Conservation (phyloP, 441 rosid species). For the Pelargonium myrrhifolium region DNA sequence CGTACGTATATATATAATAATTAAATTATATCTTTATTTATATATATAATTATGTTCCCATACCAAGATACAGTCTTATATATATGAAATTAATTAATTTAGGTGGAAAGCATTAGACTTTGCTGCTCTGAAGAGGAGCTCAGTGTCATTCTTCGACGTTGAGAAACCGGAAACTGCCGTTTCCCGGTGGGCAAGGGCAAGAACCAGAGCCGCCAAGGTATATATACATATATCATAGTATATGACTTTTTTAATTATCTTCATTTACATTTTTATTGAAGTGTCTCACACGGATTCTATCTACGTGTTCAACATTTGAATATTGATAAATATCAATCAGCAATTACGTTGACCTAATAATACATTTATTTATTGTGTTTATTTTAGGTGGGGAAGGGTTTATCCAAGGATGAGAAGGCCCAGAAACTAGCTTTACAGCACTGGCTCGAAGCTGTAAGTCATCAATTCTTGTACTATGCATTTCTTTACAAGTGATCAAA, state of each 20-base stretch:
- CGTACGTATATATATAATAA: too few species aligned
- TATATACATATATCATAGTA: too few species aligned
- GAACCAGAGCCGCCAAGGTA: constrained; percentile 73
- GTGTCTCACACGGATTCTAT: neutral
- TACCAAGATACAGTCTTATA: too few species aligned
- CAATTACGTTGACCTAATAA: neutral
- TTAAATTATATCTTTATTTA: neutral
- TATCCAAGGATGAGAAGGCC: constrained; percentile 59
- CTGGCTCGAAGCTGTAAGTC: constrained; percentile 69
- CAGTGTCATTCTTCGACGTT: constrained; percentile 52
- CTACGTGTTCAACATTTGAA: too few species aligned
- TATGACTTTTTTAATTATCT: too few species aligned
- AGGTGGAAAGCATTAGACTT: constrained; percentile 92
- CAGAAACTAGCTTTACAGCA: constrained; percentile 58
- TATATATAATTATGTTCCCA: too few species aligned
- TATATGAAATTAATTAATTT: constrained; percentile 6
- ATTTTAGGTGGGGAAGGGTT: constrained; percentile 59
- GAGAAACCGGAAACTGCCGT: constrained; percentile 63
- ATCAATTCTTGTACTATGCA: too few species aligned
- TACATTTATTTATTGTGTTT: neutral
- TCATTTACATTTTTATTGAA: neutral
- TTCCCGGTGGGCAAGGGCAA: constrained; percentile 68
- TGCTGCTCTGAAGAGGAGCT: constrained; percentile 54
- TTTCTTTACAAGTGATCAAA: too few species aligned
- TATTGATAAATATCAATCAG: too few species aligned